phyloP scores from a whole-genome alignment of 305 asterid species.

The Fraxinus ornus region DNA sequence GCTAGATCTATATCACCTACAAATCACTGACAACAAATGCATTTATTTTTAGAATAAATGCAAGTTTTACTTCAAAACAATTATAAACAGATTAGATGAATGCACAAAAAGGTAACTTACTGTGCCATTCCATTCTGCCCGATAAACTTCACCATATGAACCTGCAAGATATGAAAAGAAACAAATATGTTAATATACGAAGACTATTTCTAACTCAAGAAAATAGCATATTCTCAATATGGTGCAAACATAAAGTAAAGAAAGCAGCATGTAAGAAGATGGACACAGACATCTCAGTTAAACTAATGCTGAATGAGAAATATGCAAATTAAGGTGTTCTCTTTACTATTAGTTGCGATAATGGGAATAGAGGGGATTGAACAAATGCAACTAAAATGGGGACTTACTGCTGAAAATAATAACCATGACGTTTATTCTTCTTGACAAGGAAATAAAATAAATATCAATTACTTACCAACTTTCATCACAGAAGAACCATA shows the following conservation, averaged over 20 bases:
- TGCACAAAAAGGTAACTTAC: slow-evolving; percentile 43
- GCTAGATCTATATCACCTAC: not conserved
- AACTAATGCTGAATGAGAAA: not conserved
- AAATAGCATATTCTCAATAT: not conserved
- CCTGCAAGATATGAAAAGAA: slow-evolving; percentile 51
- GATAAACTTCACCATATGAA: slow-evolving; percentile 96
- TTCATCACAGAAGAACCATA: not conserved
- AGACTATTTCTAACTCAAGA: slow-evolving; percentile 2
- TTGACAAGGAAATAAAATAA: not conserved
- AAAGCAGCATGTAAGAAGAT: not conserved
- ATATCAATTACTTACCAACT: not conserved
- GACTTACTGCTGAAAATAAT: not conserved
- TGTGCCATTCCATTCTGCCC: slow-evolving; percentile 95
- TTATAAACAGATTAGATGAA: slow-evolving; percentile 18
- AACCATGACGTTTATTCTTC: not conserved
- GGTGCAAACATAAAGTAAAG: slow-evolving; percentile 11
- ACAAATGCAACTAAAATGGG: not conserved
- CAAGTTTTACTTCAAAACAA: slow-evolving; percentile 6
- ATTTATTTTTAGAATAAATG: not conserved
- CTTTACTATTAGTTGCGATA: not conserved
- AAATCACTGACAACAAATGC: not conserved
- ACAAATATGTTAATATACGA: slow-evolving; percentile 17
- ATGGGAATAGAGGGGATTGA: not conserved
- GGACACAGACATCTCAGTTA: not conserved
- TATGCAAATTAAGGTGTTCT: not conserved